A percentile compares a stretch with the other conserved stretches of the same genome.
Evolutionary conservation across 805 yeast genomes (phyloP).

Genomic region (Wickerhamiella azymoides): DNA sequence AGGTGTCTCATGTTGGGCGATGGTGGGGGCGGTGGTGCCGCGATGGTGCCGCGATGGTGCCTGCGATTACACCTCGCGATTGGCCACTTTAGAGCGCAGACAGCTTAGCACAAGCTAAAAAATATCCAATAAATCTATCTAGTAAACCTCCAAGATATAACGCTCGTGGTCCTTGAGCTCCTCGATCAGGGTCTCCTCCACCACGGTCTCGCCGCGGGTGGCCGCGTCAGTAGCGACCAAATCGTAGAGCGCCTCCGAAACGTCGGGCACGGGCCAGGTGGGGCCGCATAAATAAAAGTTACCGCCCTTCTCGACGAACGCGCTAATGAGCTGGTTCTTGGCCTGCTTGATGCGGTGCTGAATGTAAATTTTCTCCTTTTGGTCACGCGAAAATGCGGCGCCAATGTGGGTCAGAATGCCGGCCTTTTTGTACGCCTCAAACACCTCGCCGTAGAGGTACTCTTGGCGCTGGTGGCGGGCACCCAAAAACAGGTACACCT

Average conservation of each 20-base stretch:
- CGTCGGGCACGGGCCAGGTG: slow-evolving; percentile 98
- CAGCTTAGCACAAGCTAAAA: no score
- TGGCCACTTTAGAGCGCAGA: no score
- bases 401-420: slow-evolving; percentile 89
- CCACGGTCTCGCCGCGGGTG: slow-evolving; percentile 50
- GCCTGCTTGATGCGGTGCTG: slow-evolving; percentile 84
- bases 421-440: slow-evolving; percentile 92
- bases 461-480: slow-evolving; percentile 93
- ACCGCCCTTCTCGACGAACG: slow-evolving; percentile 67
- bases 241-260: slow-evolving; percentile 77
- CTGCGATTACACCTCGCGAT: no score
- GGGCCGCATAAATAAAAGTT: slow-evolving; percentile 96
- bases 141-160: slow-evolving; percentile 87
- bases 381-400: slow-evolving; percentile 97
- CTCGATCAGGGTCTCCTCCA: slow-evolving; percentile 70
- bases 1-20: no score
- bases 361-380: slow-evolving; percentile 83
- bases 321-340: slow-evolving; percentile 56
- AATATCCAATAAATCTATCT: slow-evolving; percentile 14
- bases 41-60: no score
- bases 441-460: slow-evolving; percentile 87
- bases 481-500: slow-evolving; percentile 74
- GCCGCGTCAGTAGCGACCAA: slow-evolving; percentile 61
- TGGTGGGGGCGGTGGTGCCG: no score
- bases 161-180: slow-evolving; percentile 87